Evolutionary conservation across 768 basidiomycete genomes (phyloP), one percentile per base, ranked within the genome.

Genomic region (Auriculariales sp.): DNA sequence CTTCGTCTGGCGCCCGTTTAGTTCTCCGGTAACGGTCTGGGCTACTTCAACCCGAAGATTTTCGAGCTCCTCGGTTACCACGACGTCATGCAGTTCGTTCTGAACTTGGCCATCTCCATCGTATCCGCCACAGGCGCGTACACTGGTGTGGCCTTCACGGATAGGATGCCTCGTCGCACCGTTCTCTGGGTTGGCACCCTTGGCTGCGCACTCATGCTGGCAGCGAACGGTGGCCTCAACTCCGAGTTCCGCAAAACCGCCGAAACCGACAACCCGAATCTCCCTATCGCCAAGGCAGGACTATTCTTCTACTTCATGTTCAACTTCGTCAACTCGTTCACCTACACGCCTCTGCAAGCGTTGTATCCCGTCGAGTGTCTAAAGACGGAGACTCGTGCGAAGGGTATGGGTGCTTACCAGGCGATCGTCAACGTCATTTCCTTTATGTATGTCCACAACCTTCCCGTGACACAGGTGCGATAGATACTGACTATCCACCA

Each of bases 281-380:
- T 58, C 34, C 47, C 36, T 25, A 46, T 64, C 22, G 64, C 62
- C n/a, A 61, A 61, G 33, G 65, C 59, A 14, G 65, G 61, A 28
- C 54, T 66, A 5, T 58, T 60, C 25, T 51, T 60, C 27, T 65
- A 57, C 52, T 62, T 77, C 66, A 54, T 78, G 19, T 76, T 78
- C 61, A 72, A 71, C 50, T 71, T 73, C 54, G 69, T 53, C 48
- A 77, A 66, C 60, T 72, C 70, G 30, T 68, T 75, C 50, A 66
- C 76, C 19, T 78, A 78, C 57, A 76, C 77, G 3, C 77, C 77
- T 9, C 67, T 80, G 24, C 78, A 79, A 60, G 76, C 71, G 0
- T 58, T 77, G 4, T 76, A 77, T 52, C 74, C 77, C 3, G 69
- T 71, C 17, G 78, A 79, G 54, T 73, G 71, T 55, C 61, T 79